Evolutionary conservation across 2,329 filamentous ascomycete species (phyloP).

Genomic region (Nectriaceae sp.): DNA sequence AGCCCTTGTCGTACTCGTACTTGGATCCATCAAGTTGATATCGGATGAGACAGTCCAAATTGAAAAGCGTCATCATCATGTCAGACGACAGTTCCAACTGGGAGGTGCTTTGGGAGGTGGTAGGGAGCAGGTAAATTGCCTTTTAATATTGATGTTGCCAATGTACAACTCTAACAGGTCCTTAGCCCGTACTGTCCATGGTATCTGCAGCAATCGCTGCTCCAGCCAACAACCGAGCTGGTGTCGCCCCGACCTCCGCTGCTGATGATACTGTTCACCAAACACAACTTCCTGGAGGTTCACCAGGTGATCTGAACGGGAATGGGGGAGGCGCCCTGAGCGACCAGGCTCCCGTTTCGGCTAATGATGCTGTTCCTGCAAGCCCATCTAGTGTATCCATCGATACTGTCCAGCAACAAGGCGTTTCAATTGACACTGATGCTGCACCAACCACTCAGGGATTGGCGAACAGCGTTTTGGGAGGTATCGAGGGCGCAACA

Average conservation of each 20-base stretch:
- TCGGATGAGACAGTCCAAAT: slow-evolving; percentile 3
- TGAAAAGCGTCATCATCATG: slow-evolving; percentile 3
- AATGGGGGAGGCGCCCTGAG: background rate
- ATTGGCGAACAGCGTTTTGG: background rate
- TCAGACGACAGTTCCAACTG: slow-evolving; percentile 27
- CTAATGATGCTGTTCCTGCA: no score
- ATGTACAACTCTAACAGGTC: background rate
- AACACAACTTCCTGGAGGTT: background rate
- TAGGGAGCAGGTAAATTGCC: slow-evolving; percentile 17
- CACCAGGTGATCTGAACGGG: background rate
- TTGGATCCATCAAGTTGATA: slow-evolving; percentile 9
- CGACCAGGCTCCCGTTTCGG: no score
- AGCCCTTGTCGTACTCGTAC: slow-evolving; percentile 5
- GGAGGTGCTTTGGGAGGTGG: slow-evolving; percentile 17
- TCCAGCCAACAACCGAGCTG: background rate
- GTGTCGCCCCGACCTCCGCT: background rate
- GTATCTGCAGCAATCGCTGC: background rate
- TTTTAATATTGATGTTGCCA: background rate
- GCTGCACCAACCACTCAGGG: background rate
- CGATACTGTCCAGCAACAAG: background rate
- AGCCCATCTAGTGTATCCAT: background rate
- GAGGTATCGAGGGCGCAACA: background rate
- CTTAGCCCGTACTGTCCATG: background rate
- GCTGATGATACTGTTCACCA: background rate
- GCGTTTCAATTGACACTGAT: background rate